Evolutionary conservation across 2,329 filamentous ascomycete genomes (phyloP), one percentile per base, ranked within the genome.

Genomic region (Aspergillus neotritici): DNA sequence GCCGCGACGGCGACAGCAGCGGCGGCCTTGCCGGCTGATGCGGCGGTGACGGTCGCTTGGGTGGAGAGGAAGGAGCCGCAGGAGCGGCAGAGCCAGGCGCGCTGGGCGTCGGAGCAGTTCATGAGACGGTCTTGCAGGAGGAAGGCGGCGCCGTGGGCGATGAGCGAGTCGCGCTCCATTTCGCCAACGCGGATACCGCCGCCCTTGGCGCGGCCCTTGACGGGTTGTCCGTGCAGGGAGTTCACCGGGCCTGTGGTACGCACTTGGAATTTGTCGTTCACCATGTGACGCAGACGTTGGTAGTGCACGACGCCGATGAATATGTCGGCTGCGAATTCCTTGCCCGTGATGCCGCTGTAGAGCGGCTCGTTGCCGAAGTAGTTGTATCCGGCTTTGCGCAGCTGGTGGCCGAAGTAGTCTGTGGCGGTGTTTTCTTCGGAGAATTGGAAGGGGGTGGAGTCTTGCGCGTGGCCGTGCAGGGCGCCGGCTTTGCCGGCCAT

Each of bases 211-310:
- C 93, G 79, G 52, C 93, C 93, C 74, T 97, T 96, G 75, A 98
- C 93, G 32, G 93, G 93, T 65, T 98, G 93, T 28, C 91, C 90
- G 0, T 91, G 97, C 12, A 93, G 81, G 16, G 84, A 80, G 43
- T 93, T 93, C 34, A 96, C 85, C 1, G 90, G 90, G 43, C 93
- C 93, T 0, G 93, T 97, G 3, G 93, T 97, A 68, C 93, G 83
- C 43, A 97, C 93, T 68, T 98, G 93, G 76, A 87, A 98, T 71
- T 98, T 98, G 70, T 98, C 93, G 78, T 96, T 97, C 44, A 98
- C 93, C 93, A 98, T 98, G 83, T 98, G 93, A 65, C 93, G 79
- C 48, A 98, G 78, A 67, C 93, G 84, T 71, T 98, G 93, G 76
- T 98, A 98, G 76, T 97, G 97, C 48, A 98, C 93, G 9, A 96